Conservation (phyloP, 305 asterid genomes). For the Fraxinus platypoda region DNA sequence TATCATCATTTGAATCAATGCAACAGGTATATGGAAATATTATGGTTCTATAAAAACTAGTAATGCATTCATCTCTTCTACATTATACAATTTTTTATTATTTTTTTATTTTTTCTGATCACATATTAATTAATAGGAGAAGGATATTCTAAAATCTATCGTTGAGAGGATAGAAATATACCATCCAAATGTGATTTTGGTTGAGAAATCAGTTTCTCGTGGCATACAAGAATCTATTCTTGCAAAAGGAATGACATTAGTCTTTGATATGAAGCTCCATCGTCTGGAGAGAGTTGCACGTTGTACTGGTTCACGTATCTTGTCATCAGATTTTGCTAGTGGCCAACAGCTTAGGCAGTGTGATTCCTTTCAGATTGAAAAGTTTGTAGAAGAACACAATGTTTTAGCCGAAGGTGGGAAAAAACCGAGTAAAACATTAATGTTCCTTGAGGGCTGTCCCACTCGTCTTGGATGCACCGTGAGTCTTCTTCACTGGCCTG, state of each 20-base stretch:
- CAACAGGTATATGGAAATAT: slow-evolving; percentile 54
- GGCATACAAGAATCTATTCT: slow-evolving; percentile 86
- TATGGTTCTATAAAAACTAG: slow-evolving; percentile 3
- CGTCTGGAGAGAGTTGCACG: slow-evolving; percentile 94
- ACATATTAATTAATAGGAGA: slow-evolving; percentile 52
- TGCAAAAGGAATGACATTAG: slow-evolving; percentile 77
- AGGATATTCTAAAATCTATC: slow-evolving; percentile 55
- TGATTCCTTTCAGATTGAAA: slow-evolving; percentile 72
- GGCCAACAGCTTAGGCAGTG: slow-evolving; percentile 80
- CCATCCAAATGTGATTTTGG: slow-evolving; percentile 86
- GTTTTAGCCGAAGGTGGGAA: slow-evolving; percentile 62
- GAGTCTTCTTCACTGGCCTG: slow-evolving; percentile 33
- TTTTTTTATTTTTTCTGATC: not conserved
- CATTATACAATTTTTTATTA: slow-evolving; percentile 13
- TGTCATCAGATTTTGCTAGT: slow-evolving; percentile 47
- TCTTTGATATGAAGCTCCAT: slow-evolving; percentile 90
- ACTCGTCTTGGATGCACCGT: slow-evolving; percentile 90
- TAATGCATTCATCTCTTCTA: slow-evolving; percentile 1
- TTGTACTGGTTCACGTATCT: slow-evolving; percentile 71
- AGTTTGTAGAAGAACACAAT: slow-evolving; percentile 81
- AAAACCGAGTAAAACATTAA: slow-evolving; percentile 75
- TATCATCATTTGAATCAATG: slow-evolving; percentile 81
- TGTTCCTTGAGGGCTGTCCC: slow-evolving; percentile 94
- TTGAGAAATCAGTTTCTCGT: slow-evolving; percentile 93
- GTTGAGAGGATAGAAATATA: slow-evolving; percentile 68